Percentiles rank a stretch among this genome's conserved stretches.
Evolutionary conservation across 768 basidiomycete species (phyloP).

Genomic region (Auriscalpium vulgare): DNA sequence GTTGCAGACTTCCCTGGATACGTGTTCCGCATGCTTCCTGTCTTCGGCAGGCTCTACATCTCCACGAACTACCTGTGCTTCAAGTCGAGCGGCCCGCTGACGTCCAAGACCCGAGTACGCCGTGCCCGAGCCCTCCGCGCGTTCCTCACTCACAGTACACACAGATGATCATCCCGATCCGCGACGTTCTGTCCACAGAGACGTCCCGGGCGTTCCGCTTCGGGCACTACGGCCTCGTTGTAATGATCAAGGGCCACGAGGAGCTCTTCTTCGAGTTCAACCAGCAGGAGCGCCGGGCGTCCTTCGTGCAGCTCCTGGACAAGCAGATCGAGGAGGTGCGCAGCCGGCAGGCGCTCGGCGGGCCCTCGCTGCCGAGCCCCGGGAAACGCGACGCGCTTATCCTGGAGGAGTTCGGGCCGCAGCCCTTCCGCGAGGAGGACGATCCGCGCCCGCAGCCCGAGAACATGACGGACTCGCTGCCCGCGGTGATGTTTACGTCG

Average conservation of each 20-base stretch:
- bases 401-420: slow-evolving; percentile 76
- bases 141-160: not conserved
- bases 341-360: slow-evolving; percentile 38
- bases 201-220: slow-evolving; percentile 83
- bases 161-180: slow-evolving; percentile 92
- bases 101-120: slow-evolving; percentile 74
- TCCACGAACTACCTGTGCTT: slow-evolving; percentile 95
- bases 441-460: slow-evolving; percentile 44
- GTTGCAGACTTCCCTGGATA: slow-evolving; percentile 81
- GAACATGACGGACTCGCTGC: slow-evolving; percentile 31
- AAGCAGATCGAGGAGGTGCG: slow-evolving; percentile 72
- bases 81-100: slow-evolving; percentile 77
- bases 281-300: slow-evolving; percentile 69
- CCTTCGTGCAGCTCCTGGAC: slow-evolving; percentile 69
- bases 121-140: not conserved
- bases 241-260: slow-evolving; percentile 93
- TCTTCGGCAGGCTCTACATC: slow-evolving; percentile 81
- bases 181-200: slow-evolving; percentile 79
- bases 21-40: slow-evolving; percentile 81
- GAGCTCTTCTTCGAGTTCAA: slow-evolving; percentile 96
- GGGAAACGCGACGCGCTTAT: slow-evolving; percentile 69
- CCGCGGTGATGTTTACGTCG: slow-evolving; percentile 94
- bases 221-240: slow-evolving; percentile 80
- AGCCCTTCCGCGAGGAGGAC: slow-evolving; percentile 28
- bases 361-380: slow-evolving; percentile 33